Evolutionary conservation across 441 rosid genomes (phyloP), one percentile per base, ranked within the genome.

Genomic region (Erodium moschatum): DNA sequence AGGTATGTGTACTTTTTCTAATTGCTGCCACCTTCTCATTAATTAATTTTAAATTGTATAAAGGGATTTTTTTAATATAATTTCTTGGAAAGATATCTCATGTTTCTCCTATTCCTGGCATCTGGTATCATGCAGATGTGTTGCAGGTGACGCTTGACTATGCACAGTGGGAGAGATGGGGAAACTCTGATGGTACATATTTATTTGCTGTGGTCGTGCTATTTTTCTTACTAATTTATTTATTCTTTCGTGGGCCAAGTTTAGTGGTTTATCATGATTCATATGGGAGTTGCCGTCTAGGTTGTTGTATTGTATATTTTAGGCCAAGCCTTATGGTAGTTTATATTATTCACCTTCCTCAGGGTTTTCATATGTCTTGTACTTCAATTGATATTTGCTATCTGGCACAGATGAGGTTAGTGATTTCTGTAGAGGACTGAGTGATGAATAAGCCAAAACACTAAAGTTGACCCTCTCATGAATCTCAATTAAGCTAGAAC

Each of bases 131-230:
- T 77, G 70, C 97, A 95, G 99, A 83, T 82, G 87, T 82, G 69
- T 73, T 95, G 84, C 88, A 85, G 73, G 81, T 84, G 76, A 81
- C 80, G 16, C 85, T 95, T 82, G 87, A 85, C 71, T 70, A 31
- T 62, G 81, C 68, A 4, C 81, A 81, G 68, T 83, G 79, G 82
- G 82, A 81, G 74, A 77, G 68, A 72, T 88, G 80, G 80, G 81
- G 67, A 72, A 76, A 74, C 56, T 74, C 78, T 75, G 91, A 87
- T 88, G 98, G 98, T 92, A 82, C 66, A 65, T 70, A 12, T 67
- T 42, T 19, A 35, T 58, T 64, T 64, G 27, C 46, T 40, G 11
- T 40, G 46, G 46, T 35, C 8, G 1, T 35, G 40, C 40, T 35
- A 35, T 35, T 35, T 35, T 0, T 35, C 40, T 35, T 35, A 35